Conservation (phyloP, 306 rosid genomes). For the Acacia crassicarpa region DNA sequence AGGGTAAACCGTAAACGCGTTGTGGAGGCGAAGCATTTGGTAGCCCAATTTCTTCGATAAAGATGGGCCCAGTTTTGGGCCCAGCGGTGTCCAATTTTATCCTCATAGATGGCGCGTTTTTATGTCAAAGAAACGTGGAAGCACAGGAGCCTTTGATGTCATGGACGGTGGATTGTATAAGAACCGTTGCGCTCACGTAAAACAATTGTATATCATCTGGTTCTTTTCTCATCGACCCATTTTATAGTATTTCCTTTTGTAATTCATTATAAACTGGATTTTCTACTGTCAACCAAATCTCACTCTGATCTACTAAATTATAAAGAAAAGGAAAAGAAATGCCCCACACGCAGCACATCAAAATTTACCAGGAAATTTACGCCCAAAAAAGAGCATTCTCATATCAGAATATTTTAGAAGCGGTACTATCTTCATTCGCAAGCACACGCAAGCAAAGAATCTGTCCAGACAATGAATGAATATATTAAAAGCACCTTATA, state of each 20-base stretch:
- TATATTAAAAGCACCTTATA: slow-evolving; percentile 33
- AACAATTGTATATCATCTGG: background rate
- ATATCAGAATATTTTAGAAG: background rate
- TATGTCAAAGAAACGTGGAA: background rate
- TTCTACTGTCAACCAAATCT: background rate
- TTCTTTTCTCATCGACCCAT: background rate
- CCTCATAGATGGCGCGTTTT: background rate
- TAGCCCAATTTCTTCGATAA: background rate
- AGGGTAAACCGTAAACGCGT: no score
- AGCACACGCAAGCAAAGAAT: slow-evolving; percentile 54
- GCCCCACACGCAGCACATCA: background rate
- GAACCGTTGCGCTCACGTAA: background rate
- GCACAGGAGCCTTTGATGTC: background rate
- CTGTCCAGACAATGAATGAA: slow-evolving; percentile 22
- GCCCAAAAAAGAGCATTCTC: background rate
- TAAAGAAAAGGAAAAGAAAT: no score
- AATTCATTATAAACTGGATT: background rate
- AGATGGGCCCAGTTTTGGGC: background rate
- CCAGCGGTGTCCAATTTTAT: background rate
- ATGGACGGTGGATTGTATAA: background rate
- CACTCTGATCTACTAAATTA: background rate
- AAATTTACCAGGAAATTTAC: background rate
- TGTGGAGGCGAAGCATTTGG: no score
- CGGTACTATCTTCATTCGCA: slow-evolving; percentile 18
- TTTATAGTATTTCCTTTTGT: background rate